Percentiles rank a stretch among this genome's conserved stretches.
These are phyloP conservation scores for Mycocentrospora acerina DNA, from an alignment of 2,329 filamentous ascomycete species.

Conservation along the genomic window DNA sequence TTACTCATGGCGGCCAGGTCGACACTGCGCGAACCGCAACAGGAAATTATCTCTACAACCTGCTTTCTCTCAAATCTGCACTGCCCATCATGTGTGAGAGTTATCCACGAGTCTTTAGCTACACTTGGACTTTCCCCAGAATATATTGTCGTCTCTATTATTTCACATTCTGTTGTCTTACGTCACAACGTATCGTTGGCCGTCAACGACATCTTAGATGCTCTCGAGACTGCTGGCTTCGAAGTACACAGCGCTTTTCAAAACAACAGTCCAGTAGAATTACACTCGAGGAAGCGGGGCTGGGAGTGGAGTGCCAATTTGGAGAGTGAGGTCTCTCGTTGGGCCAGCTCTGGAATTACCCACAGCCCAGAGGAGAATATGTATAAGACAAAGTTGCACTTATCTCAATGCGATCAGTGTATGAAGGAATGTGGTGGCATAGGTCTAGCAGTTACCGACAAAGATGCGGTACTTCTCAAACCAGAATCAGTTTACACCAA, in stretches of 20 bases:
- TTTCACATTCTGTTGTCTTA: constrained; percentile 69
- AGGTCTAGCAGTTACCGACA: constrained; percentile 9
- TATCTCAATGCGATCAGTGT: constrained; percentile 40
- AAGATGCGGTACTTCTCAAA: constrained; percentile 14
- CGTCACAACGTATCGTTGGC: constrained; percentile 52
- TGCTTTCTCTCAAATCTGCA: constrained; percentile 75
- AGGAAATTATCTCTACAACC: constrained; percentile 49
- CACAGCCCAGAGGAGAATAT: constrained; percentile 22
- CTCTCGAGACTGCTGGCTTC: constrained; percentile 61
- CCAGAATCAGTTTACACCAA: constrained; percentile 12
- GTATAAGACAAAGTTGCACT: constrained; percentile 33
- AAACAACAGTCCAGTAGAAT: constrained; percentile 23
- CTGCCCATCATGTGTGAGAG: constrained; percentile 71
- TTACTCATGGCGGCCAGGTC: constrained; percentile 10
- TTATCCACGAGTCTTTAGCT: constrained; percentile 62
- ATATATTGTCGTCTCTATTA: constrained; percentile 69
- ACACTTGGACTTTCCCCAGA: constrained; percentile 50
- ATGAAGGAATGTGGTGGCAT: constrained; percentile 31
- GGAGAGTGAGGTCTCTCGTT: constrained; percentile 37
- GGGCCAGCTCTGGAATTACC: constrained; percentile 20
- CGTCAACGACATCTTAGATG: constrained; percentile 43
- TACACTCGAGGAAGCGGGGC: constrained; percentile 12
- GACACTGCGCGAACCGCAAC: constrained; percentile 14
- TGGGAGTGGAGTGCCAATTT: constrained; percentile 37
- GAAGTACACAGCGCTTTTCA: constrained; percentile 56